Conservation (phyloP, 1,284 basidiomycete species). For the Trichosporon ovoides region DNA sequence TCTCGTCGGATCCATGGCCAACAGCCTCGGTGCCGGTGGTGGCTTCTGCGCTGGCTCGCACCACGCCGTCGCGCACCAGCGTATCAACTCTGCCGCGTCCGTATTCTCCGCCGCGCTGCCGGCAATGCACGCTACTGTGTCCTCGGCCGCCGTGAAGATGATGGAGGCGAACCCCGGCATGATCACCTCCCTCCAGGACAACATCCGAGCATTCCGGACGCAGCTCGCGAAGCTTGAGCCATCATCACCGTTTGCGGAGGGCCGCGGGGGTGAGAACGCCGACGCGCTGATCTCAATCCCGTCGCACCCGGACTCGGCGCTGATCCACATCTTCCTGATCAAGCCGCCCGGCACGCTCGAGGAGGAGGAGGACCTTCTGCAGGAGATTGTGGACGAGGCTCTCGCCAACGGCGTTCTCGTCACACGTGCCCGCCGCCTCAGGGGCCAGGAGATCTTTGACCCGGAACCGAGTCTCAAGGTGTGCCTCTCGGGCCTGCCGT, state of each 20-base stretch:
- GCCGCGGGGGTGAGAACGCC: constrained; percentile 24
- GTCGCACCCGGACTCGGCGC: constrained; percentile 74
- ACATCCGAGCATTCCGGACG: constrained; percentile 66
- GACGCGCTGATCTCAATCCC: constrained; percentile 72
- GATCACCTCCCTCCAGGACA: constrained; percentile 70
- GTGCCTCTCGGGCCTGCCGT: constrained; percentile 69
- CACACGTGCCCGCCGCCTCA: constrained; percentile 71
- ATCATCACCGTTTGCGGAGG: constrained; percentile 1
- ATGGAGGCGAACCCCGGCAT: constrained; percentile 69
- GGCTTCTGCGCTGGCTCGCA: constrained; percentile 92
- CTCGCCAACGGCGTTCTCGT: constrained; percentile 72
- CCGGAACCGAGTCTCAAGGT: constrained; percentile 79
- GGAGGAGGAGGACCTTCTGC: constrained; percentile 69
- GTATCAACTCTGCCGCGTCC: constrained; percentile 93
- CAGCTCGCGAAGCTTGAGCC: constrained; percentile 66
- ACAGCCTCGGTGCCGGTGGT: constrained; percentile 74
- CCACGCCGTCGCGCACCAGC: constrained; percentile 84
- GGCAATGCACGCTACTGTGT: constrained; percentile 78
- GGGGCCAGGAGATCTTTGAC: constrained; percentile 76
- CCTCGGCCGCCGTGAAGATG: constrained; percentile 75
- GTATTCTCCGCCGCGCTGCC: constrained; percentile 97
- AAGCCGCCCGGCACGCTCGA: constrained; percentile 54
- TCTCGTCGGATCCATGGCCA: constrained; percentile 73
- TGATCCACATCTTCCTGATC: constrained; percentile 76
- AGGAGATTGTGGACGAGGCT: constrained; percentile 82